Base-by-base conservation (phyloP, 257 asterid genomes). In the Salvia rosmarinus region DNA sequence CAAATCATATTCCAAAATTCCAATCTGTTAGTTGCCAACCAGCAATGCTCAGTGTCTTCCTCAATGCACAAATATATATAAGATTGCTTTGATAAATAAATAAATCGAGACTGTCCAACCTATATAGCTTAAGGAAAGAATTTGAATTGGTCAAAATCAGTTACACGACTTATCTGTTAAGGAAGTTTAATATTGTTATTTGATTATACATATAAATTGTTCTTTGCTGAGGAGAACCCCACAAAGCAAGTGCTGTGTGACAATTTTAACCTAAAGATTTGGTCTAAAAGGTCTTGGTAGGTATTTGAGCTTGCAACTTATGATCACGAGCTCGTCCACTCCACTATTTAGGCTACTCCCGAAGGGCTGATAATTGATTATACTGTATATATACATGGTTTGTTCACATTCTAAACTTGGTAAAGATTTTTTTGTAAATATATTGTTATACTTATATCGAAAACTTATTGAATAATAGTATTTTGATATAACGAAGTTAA, bases 391-490 rank as follows among this genome's bases (percentile, higher is more conserved):
- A 6, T 32, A 55, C 49, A n/a, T 39, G 55, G 42, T 68, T 68
- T 68, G 32, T 55, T 16, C 21, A 54, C 32, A 39, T 55, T 20
- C 34, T 56, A 9, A 23, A n/a, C n/a, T 2, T 57, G 11, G 57
- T 55, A 55, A 39, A 23, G 3, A 19, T 32, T 28, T 25, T 16
- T n/a, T n/a, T 3, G 11, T 59, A 59, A 12, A 7, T 43, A 13
- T 19, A 44, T 17, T 20, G 2, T 5, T 59, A 20, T 50, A 7
- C 47, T 35, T 30, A 7, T 14, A 71, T 60, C n/a, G 5, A 5
- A 32, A 34, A 71, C 10, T 23, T 54, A 55, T 42, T 16, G 43
- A 21, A 71, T 39, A 55, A 13, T 54, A 51, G 19, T 68, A 23
- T 1, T 9, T n/a, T 42, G 10, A 44, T 70, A 9, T 9, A 1